Conservation (phyloP, 1,284 basidiomycete genomes). For the Cutaneotrichosporon curvatum region DNA sequence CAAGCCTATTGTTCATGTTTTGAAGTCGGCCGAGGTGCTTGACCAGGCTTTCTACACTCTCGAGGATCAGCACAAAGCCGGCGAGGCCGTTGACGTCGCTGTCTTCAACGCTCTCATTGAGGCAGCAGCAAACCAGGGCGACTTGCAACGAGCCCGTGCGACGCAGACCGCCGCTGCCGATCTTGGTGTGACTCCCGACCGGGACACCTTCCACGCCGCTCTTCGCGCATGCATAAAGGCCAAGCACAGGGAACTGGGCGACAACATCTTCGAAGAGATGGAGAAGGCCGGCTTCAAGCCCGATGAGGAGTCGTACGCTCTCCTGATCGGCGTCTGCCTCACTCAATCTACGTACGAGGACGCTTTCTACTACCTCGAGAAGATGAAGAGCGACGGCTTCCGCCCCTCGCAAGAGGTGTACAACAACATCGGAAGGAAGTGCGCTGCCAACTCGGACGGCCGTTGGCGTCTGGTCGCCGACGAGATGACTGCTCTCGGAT, state of each 20-base stretch:
- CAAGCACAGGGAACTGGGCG: constrained; percentile 31
- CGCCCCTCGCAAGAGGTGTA: constrained; percentile 57
- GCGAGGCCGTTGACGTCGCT: constrained; percentile 53
- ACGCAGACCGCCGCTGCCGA: constrained; percentile 60
- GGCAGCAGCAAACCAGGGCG: constrained; percentile 57
- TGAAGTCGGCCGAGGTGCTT: constrained; percentile 53
- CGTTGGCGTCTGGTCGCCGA: constrained; percentile 61
- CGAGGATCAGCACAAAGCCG: constrained; percentile 55
- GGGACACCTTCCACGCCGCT: constrained; percentile 64
- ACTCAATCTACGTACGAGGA: constrained; percentile 69
- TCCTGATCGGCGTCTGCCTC: constrained; percentile 61
- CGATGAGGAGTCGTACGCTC: constrained; percentile 57
- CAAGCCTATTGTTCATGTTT: constrained; percentile 50
- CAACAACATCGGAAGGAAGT: constrained; percentile 56
- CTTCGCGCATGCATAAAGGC: constrained; percentile 56
- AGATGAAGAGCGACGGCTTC: constrained; percentile 64
- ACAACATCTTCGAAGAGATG: constrained; percentile 38
- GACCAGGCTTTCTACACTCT: constrained; percentile 62
- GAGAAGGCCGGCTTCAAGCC: constrained; percentile 47
- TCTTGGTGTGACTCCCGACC: constrained; percentile 55
- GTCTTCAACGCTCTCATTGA: constrained; percentile 61
- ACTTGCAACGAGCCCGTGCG: constrained; percentile 68
- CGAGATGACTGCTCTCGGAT: constrained; percentile 59
- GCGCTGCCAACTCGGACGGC: constrained; percentile 54
- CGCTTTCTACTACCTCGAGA: constrained; percentile 78